Evolutionary conservation across 805 yeast species (phyloP).

Genomic region (Lipomyces yamadae): DNA sequence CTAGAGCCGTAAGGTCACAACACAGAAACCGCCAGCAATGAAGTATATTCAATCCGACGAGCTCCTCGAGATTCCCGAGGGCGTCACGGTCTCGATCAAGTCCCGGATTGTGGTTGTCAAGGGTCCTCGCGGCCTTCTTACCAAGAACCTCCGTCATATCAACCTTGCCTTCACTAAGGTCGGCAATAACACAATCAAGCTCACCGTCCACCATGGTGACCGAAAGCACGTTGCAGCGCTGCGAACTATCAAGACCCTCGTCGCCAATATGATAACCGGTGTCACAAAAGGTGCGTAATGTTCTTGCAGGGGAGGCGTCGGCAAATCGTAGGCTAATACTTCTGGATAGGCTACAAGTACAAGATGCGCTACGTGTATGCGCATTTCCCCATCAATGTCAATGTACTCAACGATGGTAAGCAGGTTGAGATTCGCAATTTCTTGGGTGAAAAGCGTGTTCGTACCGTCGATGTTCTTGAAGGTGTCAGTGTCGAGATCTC

Average conservation of each 20-base stretch:
- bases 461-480: conserved; percentile 81
- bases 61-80: conserved; percentile 85
- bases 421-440: conserved; percentile 97
- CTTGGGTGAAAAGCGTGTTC: conserved; percentile 98
- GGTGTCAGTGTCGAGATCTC: conserved; percentile 90
- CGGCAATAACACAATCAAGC: conserved; percentile 72
- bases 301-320: neutral
- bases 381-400: conserved; percentile 99
- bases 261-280: conserved; percentile 95
- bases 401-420: conserved; percentile 77
- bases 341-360: conserved; percentile 69
- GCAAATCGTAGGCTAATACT: neutral
- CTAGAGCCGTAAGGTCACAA: too few relatives aligned
- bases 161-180: conserved; percentile 88
- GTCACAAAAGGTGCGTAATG: conserved; percentile 81
- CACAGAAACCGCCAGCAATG: conserved; percentile 50
- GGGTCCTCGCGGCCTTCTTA: conserved; percentile 97
- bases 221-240: conserved; percentile 99
- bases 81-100: conserved; percentile 86
- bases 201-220: conserved; percentile 97
- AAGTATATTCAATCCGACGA: conserved; percentile 89
- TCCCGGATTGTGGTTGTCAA: conserved; percentile 87
- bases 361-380: conserved; percentile 99
- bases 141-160: conserved; percentile 91
- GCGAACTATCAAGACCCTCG: conserved; percentile 96